phyloP scores from a whole-genome alignment of 2,329 filamentous ascomycete species.

The Emydomyces testavorans region DNA sequence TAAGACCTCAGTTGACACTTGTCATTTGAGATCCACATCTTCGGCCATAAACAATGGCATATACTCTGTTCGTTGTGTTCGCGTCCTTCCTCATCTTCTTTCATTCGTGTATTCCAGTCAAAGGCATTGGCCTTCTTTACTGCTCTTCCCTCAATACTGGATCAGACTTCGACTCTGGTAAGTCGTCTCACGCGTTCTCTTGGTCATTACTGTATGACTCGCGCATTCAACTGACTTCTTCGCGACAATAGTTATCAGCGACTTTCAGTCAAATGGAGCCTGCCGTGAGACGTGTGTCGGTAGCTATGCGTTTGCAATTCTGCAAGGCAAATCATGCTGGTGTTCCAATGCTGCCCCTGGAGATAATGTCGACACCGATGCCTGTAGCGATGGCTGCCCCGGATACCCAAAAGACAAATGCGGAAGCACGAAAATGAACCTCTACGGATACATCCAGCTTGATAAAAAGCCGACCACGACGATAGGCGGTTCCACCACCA shows the following conservation, averaged over 20 bases:
- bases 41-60: conserved; percentile 7
- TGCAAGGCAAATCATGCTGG: conserved; percentile 40
- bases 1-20: not conserved
- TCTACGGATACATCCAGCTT: conserved; percentile 37
- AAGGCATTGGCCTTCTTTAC: conserved; percentile 25
- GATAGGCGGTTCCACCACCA: conserved; percentile 14
- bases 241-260: conserved; percentile 25
- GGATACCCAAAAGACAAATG: conserved; percentile 39
- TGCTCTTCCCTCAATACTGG: conserved; percentile 40
- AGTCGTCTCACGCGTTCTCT: conserved; percentile 15
- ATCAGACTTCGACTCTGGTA: conserved; percentile 28
- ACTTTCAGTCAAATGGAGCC: conserved; percentile 38
- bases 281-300: conserved; percentile 31
- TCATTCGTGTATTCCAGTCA: conserved; percentile 6
- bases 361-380: conserved; percentile 24
- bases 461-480: conserved; percentile 23
- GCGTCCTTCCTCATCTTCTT: conserved; percentile 1
- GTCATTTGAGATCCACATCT: not conserved
- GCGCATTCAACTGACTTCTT: not conserved
- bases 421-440: conserved; percentile 29
- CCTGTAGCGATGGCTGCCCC: conserved; percentile 35
- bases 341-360: conserved; percentile 39
- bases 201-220: not conserved
- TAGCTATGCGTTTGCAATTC: conserved; percentile 37
- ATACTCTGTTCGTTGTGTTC: conserved; percentile 4